Conservation (phyloP, 768 basidiomycete genomes). For the Serendipita vermifera region DNA sequence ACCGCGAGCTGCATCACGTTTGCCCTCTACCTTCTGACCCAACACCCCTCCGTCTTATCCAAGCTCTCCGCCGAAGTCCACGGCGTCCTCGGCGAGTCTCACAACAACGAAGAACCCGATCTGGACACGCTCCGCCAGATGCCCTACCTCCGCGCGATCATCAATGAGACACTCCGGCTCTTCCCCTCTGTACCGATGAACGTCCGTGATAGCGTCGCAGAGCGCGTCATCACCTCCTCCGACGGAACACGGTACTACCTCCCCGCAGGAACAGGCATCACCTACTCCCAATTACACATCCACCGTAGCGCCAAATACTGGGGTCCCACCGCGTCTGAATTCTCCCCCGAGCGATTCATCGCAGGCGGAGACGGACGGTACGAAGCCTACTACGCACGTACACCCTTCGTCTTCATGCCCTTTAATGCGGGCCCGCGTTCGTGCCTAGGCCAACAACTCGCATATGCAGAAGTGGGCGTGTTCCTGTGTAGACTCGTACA, state of each 20-base stretch:
- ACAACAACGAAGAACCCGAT: conserved; percentile 30
- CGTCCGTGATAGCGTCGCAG: conserved; percentile 18
- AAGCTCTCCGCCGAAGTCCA: conserved; percentile 41
- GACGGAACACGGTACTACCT: conserved; percentile 25
- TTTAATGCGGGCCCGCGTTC: conserved; percentile 32
- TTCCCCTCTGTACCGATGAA: conserved; percentile 33
- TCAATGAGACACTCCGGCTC: conserved; percentile 45
- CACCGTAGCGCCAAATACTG: conserved; percentile 50
- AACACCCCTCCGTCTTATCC: conserved; percentile 34
- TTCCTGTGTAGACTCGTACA: conserved; percentile 50
- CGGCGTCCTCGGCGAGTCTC: conserved; percentile 29
- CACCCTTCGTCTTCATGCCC: conserved; percentile 36
- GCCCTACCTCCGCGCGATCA: conserved; percentile 53
- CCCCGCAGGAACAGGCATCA: conserved; percentile 24
- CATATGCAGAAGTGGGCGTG: conserved; percentile 53
- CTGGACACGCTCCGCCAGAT: conserved; percentile 44
- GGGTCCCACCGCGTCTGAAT: conserved; percentile 42
- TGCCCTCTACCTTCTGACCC: conserved; percentile 40
- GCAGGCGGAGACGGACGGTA: conserved; percentile 33
- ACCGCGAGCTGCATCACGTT: conserved; percentile 42
- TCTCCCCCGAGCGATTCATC: conserved; percentile 57
- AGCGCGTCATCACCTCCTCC: conserved; percentile 27
- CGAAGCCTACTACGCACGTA: conserved; percentile 39
- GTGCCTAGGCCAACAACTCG: conserved; percentile 32
- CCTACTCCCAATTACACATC: conserved; percentile 42